Evolutionary conservation across 2,329 filamentous ascomycete species (phyloP), one percentile per base, ranked within the genome.

Genomic region (Harringtonia aguacate): DNA sequence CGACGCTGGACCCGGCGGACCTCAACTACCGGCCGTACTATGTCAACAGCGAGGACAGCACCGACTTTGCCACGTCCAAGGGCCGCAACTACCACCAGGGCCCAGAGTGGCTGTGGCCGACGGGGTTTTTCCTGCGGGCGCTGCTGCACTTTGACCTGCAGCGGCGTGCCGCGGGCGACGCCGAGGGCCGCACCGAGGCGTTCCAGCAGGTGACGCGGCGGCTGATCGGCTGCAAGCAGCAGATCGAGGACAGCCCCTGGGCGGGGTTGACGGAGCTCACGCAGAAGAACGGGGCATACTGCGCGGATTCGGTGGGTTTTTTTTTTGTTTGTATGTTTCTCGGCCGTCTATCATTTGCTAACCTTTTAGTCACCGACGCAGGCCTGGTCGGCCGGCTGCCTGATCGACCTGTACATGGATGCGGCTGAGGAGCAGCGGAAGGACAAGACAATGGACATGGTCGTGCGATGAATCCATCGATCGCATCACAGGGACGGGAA

Each of bases 31-130:
- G 86, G 4, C 89, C 89, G 0, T 86, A 92, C 68, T 98, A 98
- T 67, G 80, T 83, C 69, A 98, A 98, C 67, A 85, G 83, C 53
- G 90, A 97, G 57, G 92, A 98, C 63, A 90, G 83, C 47, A 79
- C 77, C 13, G 86, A 97, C 61, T 97, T 95, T 57, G 77, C 86
- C 12, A 97, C 90, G 0, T 80, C 84, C 54, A 97, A 97, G 64
- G 92, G 92, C 40, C 76, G 92, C 45, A 98, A 97, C 64, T 98
- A 98, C 65, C 92, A 98, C 62, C 90, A 97, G 62, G 92, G 92
- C 5, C 94, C 92, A 0, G 92, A 98, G 62, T 98, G 92, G 92
- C 68, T 95, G 21, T 98, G 92, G 92, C 94, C 90, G 1, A 90
- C 87, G 1, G 92, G 92, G 5, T 98, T 88, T 69, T 98, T 95